phyloP scores from a whole-genome alignment of 78 protist genomes.

The Emiliania huxleyi region DNA sequence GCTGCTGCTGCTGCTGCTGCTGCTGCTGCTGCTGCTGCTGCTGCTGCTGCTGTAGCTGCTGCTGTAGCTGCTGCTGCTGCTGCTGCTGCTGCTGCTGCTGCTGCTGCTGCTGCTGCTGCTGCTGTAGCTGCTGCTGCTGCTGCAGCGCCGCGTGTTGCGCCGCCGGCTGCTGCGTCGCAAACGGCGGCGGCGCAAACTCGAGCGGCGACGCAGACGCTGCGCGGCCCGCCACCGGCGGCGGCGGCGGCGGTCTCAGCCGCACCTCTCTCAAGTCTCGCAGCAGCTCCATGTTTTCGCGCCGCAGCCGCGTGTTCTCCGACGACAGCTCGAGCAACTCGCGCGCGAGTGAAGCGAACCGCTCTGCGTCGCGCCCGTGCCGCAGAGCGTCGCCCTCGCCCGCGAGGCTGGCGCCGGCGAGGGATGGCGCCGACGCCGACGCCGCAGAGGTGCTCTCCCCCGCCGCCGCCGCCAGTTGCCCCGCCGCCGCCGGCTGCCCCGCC shows the following conservation, averaged over 20 bases:
- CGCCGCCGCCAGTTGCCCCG: not conserved
- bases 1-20: too few species aligned
- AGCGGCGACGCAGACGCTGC: too few species aligned
- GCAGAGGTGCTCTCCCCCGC: not conserved
- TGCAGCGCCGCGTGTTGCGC: too few species aligned
- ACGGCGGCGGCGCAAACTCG: too few species aligned
- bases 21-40: too few species aligned
- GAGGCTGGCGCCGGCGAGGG: not conserved
- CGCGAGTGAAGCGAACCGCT: not conserved
- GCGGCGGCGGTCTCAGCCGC: not conserved
- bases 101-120: too few species aligned
- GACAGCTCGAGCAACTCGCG: not conserved
- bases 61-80: too few species aligned
- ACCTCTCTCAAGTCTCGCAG: not conserved
- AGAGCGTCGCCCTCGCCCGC: not conserved
- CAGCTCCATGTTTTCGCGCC: not conserved
- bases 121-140: too few species aligned
- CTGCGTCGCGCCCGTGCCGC: not conserved
- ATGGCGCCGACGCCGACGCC: not conserved
- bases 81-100: too few species aligned
- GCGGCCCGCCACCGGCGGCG: too few species aligned
- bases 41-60: too few species aligned
- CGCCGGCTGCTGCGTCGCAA: too few species aligned
- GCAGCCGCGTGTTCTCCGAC: not conserved
- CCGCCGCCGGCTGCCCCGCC: not conserved